Evolutionary conservation across 2,329 filamentous ascomycete species (phyloP).

Genomic region (Albophoma yamanashiensis): DNA sequence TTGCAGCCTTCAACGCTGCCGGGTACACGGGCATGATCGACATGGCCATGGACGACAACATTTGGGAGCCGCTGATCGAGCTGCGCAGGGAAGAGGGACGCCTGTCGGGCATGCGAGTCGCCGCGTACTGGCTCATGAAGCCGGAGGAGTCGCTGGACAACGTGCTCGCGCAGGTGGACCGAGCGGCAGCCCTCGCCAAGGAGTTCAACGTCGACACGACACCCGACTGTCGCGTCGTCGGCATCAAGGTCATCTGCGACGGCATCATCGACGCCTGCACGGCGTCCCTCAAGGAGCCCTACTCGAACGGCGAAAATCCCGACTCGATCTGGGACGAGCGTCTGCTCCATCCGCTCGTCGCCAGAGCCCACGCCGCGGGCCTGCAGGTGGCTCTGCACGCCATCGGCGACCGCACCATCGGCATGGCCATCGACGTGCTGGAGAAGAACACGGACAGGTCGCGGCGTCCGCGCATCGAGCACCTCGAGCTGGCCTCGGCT

Average conservation of each 20-base stretch:
- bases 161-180: constrained; percentile 36
- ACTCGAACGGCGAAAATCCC: constrained; percentile 34
- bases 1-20: constrained; percentile 36
- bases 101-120: constrained; percentile 29
- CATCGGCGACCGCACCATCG: constrained; percentile 51
- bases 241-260: constrained; percentile 55
- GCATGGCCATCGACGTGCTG: constrained; percentile 46
- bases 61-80: constrained; percentile 40
- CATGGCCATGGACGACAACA: constrained; percentile 51
- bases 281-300: constrained; percentile 48
- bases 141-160: constrained; percentile 29
- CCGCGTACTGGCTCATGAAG: constrained; percentile 47
- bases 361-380: constrained; percentile 38
- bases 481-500: constrained; percentile 47
- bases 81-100: constrained; percentile 23
- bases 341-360: constrained; percentile 42
- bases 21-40: constrained; percentile 47
- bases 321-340: constrained; percentile 44
- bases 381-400: constrained; percentile 55
- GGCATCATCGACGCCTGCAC: constrained; percentile 57
- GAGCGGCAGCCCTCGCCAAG: constrained; percentile 32
- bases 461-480: constrained; percentile 52
- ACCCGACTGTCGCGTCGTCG: constrained; percentile 38
- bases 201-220: constrained; percentile 22
- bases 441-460: constrained; percentile 28